Evolutionary conservation across 1,284 basidiomycete genomes (phyloP).

Genomic region (Microbotryomycetes sp.): DNA sequence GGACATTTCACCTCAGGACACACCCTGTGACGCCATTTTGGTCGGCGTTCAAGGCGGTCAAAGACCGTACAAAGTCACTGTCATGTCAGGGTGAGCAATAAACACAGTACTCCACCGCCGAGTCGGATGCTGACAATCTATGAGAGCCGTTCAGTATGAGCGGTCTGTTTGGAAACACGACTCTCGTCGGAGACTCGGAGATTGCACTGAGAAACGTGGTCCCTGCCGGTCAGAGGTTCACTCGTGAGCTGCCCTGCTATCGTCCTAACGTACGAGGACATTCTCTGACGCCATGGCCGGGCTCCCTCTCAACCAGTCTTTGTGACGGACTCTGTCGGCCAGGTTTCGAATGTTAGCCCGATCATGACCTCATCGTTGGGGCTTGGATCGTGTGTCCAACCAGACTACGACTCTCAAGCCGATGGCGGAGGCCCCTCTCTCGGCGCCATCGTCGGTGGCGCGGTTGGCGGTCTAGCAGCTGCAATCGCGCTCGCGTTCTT

Average conservation of each 20-base stretch:
- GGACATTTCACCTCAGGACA: constrained; percentile 2
- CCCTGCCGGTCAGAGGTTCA: constrained; percentile 10
- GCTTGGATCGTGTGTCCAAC: not conserved
- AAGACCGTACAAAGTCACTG: constrained; percentile 13
- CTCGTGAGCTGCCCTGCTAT: not conserved
- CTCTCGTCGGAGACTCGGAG: not conserved
- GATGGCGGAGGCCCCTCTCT: not conserved
- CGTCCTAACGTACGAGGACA: not conserved
- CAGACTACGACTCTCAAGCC: not conserved
- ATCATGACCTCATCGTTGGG: constrained; percentile 13
- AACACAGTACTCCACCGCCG: no score
- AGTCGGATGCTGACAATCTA: no score
- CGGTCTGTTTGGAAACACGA: constrained; percentile 23
- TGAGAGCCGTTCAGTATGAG: not conserved
- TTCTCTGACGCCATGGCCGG: not conserved
- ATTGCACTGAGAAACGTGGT: constrained; percentile 20
- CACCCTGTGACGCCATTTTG: constrained; percentile 18
- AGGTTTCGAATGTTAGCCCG: not conserved
- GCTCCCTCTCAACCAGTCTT: constrained; percentile 17
- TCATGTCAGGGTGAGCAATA: constrained; percentile 8
- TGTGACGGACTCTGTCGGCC: constrained; percentile 18
- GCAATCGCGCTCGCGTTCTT: constrained; percentile 8
- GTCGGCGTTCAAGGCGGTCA: constrained; percentile 10
- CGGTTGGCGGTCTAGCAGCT: constrained; percentile 18
- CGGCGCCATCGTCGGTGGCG: constrained; percentile 27